Conservation (phyloP, 495 filamentous ascomycete species). For the Sporormia fimetaria region DNA sequence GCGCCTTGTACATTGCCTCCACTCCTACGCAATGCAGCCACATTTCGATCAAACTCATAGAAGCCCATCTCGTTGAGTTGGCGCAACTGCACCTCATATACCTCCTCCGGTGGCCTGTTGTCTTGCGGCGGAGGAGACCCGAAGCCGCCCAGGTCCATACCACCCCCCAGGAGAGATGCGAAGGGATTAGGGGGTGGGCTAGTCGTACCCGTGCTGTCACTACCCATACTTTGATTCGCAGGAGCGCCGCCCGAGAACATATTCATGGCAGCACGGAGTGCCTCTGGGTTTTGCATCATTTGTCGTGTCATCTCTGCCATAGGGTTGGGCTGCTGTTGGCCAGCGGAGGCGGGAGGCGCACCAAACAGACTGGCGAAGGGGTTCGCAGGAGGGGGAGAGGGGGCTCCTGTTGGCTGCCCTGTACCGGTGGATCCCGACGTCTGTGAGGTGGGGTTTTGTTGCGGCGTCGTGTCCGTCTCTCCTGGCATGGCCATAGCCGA, state of each 20-base stretch:
- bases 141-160: constrained; percentile 10
- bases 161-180: constrained; percentile 16
- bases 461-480: constrained; percentile 57
- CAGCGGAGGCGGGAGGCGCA: constrained; percentile 31
- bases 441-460: constrained; percentile 5
- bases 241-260: constrained; percentile 38
- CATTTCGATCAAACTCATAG: constrained; percentile 88
- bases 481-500: constrained; percentile 75
- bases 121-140: constrained; percentile 50
- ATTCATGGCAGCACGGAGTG: constrained; percentile 36
- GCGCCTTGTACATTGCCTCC: constrained; percentile 95
- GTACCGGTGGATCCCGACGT: not conserved
- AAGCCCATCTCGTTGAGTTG: constrained; percentile 99
- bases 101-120: constrained; percentile 82
- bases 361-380: constrained; percentile 46
- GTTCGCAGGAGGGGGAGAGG: constrained; percentile 34
- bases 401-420: constrained; percentile 5
- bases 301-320: constrained; percentile 34
- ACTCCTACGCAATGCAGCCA: constrained; percentile 74
- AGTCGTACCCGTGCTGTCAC: not conserved
- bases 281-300: constrained; percentile 35
- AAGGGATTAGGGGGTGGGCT: constrained; percentile 18
- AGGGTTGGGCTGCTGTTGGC: constrained; percentile 27
- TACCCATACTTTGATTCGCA: no score
- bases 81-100: constrained; percentile 78